phyloP scores from a whole-genome alignment of 2,329 filamentous ascomycete genomes.

The Dactylellina parvicollis region DNA sequence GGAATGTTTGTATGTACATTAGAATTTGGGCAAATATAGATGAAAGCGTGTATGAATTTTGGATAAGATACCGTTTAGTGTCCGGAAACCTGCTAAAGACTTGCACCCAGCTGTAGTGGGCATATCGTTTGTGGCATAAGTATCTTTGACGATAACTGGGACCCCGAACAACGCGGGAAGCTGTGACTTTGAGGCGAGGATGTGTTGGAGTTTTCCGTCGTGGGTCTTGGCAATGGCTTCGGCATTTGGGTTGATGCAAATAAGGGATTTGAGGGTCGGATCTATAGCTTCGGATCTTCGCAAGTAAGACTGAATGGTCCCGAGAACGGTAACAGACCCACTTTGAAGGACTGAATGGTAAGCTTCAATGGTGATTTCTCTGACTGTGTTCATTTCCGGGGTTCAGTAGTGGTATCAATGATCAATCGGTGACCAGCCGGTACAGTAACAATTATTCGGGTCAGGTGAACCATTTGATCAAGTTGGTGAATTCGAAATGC shows the following conservation, averaged over 20 bases:
- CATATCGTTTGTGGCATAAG: slow-evolving; percentile 68
- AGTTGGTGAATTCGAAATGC: background rate
- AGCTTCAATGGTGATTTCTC: slow-evolving; percentile 6
- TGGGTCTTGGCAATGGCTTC: slow-evolving; percentile 19
- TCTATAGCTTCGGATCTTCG: slow-evolving; percentile 10
- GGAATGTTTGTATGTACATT: no score
- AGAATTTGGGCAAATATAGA: background rate
- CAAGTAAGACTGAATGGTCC: slow-evolving; percentile 7
- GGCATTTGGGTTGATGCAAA: slow-evolving; percentile 18
- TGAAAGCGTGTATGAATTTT: background rate
- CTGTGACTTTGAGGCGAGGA: background rate
- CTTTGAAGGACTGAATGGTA: slow-evolving; percentile 9
- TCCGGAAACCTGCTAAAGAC: slow-evolving; percentile 65
- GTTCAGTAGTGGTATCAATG: background rate
- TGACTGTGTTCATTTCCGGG: slow-evolving; percentile 1
- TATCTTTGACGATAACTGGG: slow-evolving; percentile 73
- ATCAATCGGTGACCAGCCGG: background rate
- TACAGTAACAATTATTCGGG: no score
- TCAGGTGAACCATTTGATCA: background rate
- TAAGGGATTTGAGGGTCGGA: slow-evolving; percentile 11
- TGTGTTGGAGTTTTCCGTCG: slow-evolving; percentile 22
- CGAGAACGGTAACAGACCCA: background rate
- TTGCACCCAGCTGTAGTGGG: slow-evolving; percentile 69
- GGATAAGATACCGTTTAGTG: slow-evolving; percentile 56
- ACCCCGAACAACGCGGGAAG: slow-evolving; percentile 68